A percentile compares a stretch with the other conserved stretches of the same genome.
Conservation (phyloP, 805 yeast genomes). For the Kodamaea restingae region DNA sequence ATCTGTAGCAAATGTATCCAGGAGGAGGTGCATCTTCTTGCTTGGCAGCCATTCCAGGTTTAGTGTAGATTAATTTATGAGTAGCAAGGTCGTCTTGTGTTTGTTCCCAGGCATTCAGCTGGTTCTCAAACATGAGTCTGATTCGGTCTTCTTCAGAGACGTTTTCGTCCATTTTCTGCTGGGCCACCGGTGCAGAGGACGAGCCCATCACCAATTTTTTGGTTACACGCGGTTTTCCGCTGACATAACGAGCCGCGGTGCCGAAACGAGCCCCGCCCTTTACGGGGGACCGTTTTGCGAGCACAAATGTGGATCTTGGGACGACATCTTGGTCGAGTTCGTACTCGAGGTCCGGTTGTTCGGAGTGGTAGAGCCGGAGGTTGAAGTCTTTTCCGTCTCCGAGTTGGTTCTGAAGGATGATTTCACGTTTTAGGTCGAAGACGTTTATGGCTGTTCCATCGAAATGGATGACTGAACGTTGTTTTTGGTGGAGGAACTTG, state of each 20-base stretch:
- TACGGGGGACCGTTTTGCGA: constrained; percentile 77
- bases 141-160: constrained; percentile 83
- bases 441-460: constrained; percentile 97
- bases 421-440: constrained; percentile 89
- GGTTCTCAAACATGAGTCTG: constrained; percentile 86
- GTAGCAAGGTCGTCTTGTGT: constrained; percentile 88
- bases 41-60: constrained; percentile 30
- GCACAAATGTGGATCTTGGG: constrained; percentile 80
- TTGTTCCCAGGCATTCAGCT: constrained; percentile 91
- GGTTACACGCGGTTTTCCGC: constrained; percentile 59
- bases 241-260: constrained; percentile 65
- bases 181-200: constrained; percentile 15
- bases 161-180: constrained; percentile 34
- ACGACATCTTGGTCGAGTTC: constrained; percentile 88
- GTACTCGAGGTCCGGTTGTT: constrained; percentile 61
- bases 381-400: constrained; percentile 86
- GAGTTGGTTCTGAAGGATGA: constrained; percentile 72
- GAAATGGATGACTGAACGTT: constrained; percentile 72
- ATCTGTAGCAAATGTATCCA: constrained; percentile 91
- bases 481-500: constrained; percentile 78
- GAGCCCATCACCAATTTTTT: constrained; percentile 35
- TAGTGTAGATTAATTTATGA: constrained; percentile 70
- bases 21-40: constrained; percentile 86
- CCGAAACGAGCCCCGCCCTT: constrained; percentile 16
- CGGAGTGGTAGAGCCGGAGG: constrained; percentile 57